Evolutionary conservation across 345 rosid species (phyloP).

Genomic region (Rhizophora apiculata): DNA sequence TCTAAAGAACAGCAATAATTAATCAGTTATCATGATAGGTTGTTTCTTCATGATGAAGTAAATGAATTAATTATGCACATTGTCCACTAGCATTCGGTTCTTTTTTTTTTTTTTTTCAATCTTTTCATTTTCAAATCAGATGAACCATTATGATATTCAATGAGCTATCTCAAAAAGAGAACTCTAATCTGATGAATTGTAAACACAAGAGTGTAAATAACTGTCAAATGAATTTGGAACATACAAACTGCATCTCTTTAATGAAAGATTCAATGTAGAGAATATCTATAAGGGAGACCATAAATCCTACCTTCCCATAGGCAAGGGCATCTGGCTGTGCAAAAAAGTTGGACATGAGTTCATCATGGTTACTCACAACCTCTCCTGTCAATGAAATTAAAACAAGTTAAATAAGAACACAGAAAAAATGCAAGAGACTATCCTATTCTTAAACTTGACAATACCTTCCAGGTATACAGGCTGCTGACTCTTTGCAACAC

Average conservation of each 20-base stretch:
- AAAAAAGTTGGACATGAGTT: slow-evolving; percentile 98
- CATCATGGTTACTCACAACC: slow-evolving; percentile 91
- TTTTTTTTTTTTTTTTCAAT: no score
- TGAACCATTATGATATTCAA: background rate
- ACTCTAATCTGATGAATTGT: no score
- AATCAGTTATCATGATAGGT: slow-evolving; percentile 12
- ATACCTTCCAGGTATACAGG: slow-evolving; percentile 87
- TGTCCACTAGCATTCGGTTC: no score
- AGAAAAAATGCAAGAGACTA: background rate
- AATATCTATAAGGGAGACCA: background rate
- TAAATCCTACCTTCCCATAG: slow-evolving; percentile 75
- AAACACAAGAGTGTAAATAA: no score
- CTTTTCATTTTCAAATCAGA: no score
- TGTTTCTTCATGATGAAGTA: background rate
- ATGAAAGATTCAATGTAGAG: no score
- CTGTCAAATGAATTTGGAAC: no score
- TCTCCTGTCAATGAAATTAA: slow-evolving; percentile 52
- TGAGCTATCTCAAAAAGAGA: background rate
- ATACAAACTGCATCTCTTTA: no score
- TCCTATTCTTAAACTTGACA: background rate
- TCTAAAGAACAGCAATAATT: slow-evolving; percentile 39
- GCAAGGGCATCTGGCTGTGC: slow-evolving; percentile 99
- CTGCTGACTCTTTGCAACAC: slow-evolving; percentile 84
- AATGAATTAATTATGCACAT: background rate
- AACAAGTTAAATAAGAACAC: background rate